Conservation (phyloP, 805 yeast genomes). For the Teunomyces pallodes region DNA sequence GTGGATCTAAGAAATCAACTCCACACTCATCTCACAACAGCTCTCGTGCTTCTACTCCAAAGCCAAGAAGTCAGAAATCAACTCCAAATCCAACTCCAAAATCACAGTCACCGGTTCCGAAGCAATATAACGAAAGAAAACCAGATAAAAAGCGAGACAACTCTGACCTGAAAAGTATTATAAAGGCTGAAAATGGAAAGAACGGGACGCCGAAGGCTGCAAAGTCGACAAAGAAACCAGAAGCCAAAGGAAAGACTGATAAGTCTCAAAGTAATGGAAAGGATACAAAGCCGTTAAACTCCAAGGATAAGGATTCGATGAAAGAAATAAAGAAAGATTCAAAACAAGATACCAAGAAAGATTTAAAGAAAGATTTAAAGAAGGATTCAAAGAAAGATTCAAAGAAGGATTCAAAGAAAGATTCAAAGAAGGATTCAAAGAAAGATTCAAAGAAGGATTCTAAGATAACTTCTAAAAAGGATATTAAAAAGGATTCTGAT, state of each 20-base stretch:
- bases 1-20: neutral
- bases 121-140: neutral
- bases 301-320: neutral
- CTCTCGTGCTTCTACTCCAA: constrained; percentile 6
- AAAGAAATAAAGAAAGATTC: neutral
- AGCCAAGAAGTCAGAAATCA: neutral
- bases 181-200: neutral
- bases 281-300: too few species aligned
- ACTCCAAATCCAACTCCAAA: neutral
- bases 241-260: too few species aligned
- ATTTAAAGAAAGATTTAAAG: neutral
- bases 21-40: constrained; percentile 3
- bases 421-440: neutral
- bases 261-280: too few species aligned
- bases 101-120: neutral
- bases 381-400: neutral
- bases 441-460: neutral
- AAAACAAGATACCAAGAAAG: neutral
- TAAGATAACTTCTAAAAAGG: neutral
- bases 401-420: neutral
- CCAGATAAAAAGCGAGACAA: neutral
- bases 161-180: neutral
- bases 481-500: neutral
- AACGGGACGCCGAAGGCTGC: neutral
- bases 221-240: neutral